Evolutionary conservation across 257 asterid genomes (phyloP).

Genomic region (Salvia miltiorrhiza): DNA sequence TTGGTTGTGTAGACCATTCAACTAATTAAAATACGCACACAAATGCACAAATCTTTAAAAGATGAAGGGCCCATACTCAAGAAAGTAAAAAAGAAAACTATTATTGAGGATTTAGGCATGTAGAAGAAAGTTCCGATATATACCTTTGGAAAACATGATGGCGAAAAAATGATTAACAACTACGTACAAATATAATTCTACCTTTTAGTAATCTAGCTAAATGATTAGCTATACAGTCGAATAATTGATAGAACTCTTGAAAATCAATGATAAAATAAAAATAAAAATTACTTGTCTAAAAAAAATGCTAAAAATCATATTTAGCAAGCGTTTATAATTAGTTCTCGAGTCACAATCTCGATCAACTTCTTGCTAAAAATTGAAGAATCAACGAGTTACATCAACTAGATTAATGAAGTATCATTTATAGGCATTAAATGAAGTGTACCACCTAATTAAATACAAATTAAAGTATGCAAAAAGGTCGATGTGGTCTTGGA

Average conservation of each 20-base stretch:
- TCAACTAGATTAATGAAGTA: slow-evolving; percentile 13
- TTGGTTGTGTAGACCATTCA: slow-evolving; percentile 40
- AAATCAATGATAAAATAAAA: no score
- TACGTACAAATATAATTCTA: not conserved
- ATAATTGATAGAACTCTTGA: not conserved
- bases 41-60: slow-evolving; percentile 21
- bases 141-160: slow-evolving; percentile 20
- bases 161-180: slow-evolving; percentile 7
- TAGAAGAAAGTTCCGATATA: slow-evolving; percentile 17
- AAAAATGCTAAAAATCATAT: not conserved
- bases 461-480: slow-evolving; percentile 3
- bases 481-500: not conserved
- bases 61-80: slow-evolving; percentile 34
- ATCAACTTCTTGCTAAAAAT: not conserved
- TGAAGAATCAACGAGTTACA: slow-evolving; percentile 9
- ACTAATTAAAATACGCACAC: slow-evolving; percentile 9
- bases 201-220: not conserved
- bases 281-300: no score
- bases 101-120: slow-evolving; percentile 23
- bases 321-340: not conserved
- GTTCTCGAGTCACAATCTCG: slow-evolving; percentile 11
- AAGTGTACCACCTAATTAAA: slow-evolving; percentile 17
- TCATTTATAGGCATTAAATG: slow-evolving; percentile 23
- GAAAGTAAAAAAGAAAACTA: no score
- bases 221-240: slow-evolving; percentile 10